phyloP scores from a whole-genome alignment of 2,329 filamentous ascomycete genomes.

The Thermoascus crustaceus region DNA sequence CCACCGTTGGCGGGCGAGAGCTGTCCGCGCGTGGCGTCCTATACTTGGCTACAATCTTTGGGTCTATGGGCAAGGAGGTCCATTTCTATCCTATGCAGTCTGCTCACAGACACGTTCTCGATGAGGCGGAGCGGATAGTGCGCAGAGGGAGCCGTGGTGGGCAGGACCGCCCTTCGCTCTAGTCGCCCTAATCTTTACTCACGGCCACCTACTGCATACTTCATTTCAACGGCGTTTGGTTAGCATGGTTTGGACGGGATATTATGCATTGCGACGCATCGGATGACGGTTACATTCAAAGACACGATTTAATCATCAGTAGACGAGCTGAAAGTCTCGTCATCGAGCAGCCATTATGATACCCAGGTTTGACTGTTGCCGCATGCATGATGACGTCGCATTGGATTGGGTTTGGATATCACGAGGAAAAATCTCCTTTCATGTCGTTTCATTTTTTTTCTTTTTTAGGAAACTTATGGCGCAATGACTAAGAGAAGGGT shows the following conservation, averaged over 20 bases:
- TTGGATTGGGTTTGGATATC: neutral
- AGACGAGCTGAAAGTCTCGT: too few relatives aligned
- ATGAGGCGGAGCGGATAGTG: slow-evolving; percentile 11
- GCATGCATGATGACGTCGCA: slow-evolving; percentile 1
- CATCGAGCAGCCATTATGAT: too few relatives aligned
- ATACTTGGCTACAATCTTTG: slow-evolving; percentile 23
- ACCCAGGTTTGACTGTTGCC: too few relatives aligned
- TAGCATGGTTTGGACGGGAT: too few relatives aligned
- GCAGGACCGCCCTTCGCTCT: slow-evolving; percentile 4
- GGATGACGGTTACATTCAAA: neutral
- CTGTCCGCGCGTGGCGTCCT: slow-evolving; percentile 22
- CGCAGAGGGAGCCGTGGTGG: slow-evolving; percentile 3
- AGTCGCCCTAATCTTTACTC: neutral
- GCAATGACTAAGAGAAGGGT: too few relatives aligned
- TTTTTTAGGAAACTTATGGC: too few relatives aligned
- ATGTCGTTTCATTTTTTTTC: too few relatives aligned
- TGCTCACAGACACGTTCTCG: slow-evolving; percentile 18
- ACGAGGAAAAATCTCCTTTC: too few relatives aligned
- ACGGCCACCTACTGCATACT: neutral
- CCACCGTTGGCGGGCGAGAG: slow-evolving; percentile 19
- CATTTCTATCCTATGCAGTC: slow-evolving; percentile 24
- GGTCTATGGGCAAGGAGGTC: slow-evolving; percentile 18
- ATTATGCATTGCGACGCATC: neutral
- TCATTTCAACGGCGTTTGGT: too few relatives aligned
- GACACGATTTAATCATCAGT: too few relatives aligned